Percentiles rank a stretch among this genome's conserved stretches.
phyloP scores from a whole-genome alignment of 805 yeast species.

The Barnettozyma sp. region DNA sequence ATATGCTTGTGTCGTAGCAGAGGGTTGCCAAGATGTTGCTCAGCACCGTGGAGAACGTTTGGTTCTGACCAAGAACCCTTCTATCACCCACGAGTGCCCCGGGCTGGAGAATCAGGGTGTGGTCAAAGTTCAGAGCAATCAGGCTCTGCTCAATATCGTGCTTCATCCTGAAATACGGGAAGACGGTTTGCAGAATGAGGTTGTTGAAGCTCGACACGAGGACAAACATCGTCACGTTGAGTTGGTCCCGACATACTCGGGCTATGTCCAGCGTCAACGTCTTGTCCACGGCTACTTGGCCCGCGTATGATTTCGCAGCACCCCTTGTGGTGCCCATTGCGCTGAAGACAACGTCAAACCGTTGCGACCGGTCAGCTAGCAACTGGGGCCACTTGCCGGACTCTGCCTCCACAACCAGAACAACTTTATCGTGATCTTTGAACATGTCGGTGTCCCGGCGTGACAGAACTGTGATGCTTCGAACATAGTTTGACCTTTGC shows the following conservation, averaged over 20 bases:
- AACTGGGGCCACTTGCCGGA: conserved; percentile 42
- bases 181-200: conserved; percentile 40
- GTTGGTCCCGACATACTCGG: conserved; percentile 52
- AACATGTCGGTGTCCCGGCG: conserved; percentile 9
- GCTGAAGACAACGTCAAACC: conserved; percentile 39
- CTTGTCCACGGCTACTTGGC: conserved; percentile 64
- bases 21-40: conserved; percentile 13
- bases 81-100: conserved; percentile 43
- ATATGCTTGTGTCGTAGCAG: conserved; percentile 13
- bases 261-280: conserved; percentile 63
- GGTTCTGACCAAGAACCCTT: conserved; percentile 3
- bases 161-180: conserved; percentile 57
- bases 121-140: conserved; percentile 49
- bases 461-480: conserved; percentile 9
- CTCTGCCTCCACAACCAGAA: conserved; percentile 38
- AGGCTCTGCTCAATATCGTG: conserved; percentile 68
- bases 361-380: conserved; percentile 18
- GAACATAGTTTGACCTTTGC: conserved; percentile 9
- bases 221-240: conserved; percentile 55
- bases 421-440: conserved; percentile 26
- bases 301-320: conserved; percentile 55
- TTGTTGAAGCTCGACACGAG: conserved; percentile 56
- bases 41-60: conserved; percentile 7
- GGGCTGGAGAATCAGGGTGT: conserved; percentile 68
- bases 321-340: conserved; percentile 69